Base-by-base conservation (phyloP, 1,139 yeast genomes). In the Maudiozyma humilis region DNA sequence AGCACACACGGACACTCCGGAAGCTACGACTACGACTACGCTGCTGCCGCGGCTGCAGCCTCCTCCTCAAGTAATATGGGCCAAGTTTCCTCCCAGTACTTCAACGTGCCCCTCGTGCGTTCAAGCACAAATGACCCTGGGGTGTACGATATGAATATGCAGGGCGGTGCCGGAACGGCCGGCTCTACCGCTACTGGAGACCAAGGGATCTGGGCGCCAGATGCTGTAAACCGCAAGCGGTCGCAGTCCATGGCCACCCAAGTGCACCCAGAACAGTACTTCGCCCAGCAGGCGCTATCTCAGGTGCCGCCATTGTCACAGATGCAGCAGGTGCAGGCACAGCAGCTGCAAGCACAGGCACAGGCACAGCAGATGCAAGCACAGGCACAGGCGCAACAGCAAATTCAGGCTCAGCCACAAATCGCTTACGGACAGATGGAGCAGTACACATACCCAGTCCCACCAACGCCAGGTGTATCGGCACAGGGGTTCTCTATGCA, bases 181-280 rank as follows among this genome's bases (percentile, higher is more conserved):
- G n/a, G n/a, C n/a, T n/a, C n/a, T n/a, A n/a, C n/a, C n/a, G n/a
- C n/a, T n/a, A n/a, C n/a, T n/a, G n/a, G n/a, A n/a, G n/a, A 23
- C 27, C 27, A 23, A 10, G 27, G 10, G 4, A 41, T 41, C 15
- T 41, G 44, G 44, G 29, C 41, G 6, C 33, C 29, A 3, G 39
- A 32, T 27, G 44, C 38, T 4, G 32, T 34, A 3, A 36, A 35
- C 12, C 36, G 50, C 27, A 47, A 43, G 35, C 42, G 50, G 44
- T 47, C 50, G 2, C 46, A 47, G 37, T 44, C 50, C 1, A 38
- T 47, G 47, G 50, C 47, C 2, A 38, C 45, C 2, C 45, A 33
- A 38, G 40, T 37, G 6, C 38, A 18, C 36, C 42, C 44, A 16
- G 40, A 36, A 3, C 19, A 25, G 18, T 41, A 36, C 27, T 42